A percentile compares a stretch with the other conserved stretches of the same genome.
Conservation (phyloP, 805 yeast genomes). For the Candida tammaniensis region DNA sequence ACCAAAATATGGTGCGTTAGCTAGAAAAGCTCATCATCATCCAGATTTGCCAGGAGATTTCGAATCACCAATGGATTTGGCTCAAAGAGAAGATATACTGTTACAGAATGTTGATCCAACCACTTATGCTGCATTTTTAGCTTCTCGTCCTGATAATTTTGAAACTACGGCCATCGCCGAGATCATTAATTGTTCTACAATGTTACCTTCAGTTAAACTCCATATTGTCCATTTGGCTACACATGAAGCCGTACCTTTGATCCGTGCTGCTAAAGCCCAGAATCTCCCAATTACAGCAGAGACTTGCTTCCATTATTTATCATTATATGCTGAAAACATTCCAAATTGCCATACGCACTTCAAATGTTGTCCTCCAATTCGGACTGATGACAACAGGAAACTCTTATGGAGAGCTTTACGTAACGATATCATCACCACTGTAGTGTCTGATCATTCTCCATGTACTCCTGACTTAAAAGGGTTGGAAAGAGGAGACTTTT, state of each 20-base stretch:
- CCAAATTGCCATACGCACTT: slow-evolving; percentile 76
- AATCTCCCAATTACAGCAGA: slow-evolving; percentile 76
- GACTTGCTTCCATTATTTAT: slow-evolving; percentile 90
- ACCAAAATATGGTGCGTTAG: slow-evolving; percentile 50
- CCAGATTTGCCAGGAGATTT: slow-evolving; percentile 17
- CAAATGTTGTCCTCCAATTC: slow-evolving; percentile 95
- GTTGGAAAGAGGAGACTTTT: slow-evolving; percentile 78
- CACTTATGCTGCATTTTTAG: slow-evolving; percentile 67
- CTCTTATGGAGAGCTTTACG: slow-evolving; percentile 77
- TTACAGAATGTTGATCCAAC: slow-evolving; percentile 55
- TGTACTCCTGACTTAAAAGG: slow-evolving; percentile 91
- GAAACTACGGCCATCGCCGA: slow-evolving; percentile 82
- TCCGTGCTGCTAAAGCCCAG: slow-evolving; percentile 58
- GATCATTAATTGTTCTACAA: slow-evolving; percentile 60
- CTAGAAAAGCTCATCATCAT: slow-evolving; percentile 36
- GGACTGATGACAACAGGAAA: slow-evolving; percentile 68
- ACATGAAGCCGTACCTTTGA: slow-evolving; percentile 73
- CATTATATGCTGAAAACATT: slow-evolving; percentile 74
- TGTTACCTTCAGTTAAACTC: slow-evolving; percentile 59
- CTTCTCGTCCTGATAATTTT: slow-evolving; percentile 84
- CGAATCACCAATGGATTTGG: slow-evolving; percentile 29
- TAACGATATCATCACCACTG: slow-evolving; percentile 67
- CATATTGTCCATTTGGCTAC: slow-evolving; percentile 93
- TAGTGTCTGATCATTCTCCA: slow-evolving; percentile 94
- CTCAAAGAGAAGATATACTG: slow-evolving; percentile 38